These are phyloP conservation scores for Austroboletus rostrupii DNA, from an alignment of 1,284 basidiomycete genomes.

Conservation along the genomic window DNA sequence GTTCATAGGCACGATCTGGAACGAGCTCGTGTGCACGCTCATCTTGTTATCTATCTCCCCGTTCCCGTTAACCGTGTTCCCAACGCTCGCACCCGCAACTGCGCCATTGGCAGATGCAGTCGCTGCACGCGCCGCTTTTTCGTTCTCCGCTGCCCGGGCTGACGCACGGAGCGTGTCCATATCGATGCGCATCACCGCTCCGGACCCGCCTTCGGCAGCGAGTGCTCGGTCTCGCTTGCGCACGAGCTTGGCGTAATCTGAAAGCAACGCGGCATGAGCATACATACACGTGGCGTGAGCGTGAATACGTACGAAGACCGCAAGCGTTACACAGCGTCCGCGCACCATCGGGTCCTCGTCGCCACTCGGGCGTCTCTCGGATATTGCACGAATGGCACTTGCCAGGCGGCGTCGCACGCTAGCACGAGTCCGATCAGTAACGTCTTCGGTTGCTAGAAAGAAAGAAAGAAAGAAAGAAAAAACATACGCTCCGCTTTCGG, in stretches of 20 bases:
- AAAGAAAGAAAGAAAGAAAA: slow-evolving; percentile 8
- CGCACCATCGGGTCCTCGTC: slow-evolving; percentile 75
- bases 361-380: slow-evolving; percentile 80
- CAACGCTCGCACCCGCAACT: background rate
- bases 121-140: slow-evolving; percentile 25
- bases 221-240: slow-evolving; percentile 64
- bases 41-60: slow-evolving; percentile 34
- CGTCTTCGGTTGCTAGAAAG: slow-evolving; percentile 12
- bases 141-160: slow-evolving; percentile 52
- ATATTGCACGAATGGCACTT: slow-evolving; percentile 83
- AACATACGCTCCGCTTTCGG: slow-evolving; percentile 71
- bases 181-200: slow-evolving; percentile 52
- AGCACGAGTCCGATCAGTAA: slow-evolving; percentile 20
- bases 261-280: background rate
- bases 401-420: slow-evolving; percentile 78
- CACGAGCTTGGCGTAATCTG: slow-evolving; percentile 76
- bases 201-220: slow-evolving; percentile 43
- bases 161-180: slow-evolving; percentile 71
- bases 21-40: slow-evolving; percentile 48
- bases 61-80: slow-evolving; percentile 4
- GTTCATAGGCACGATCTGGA: slow-evolving; percentile 38
- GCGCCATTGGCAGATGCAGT: slow-evolving; percentile 11
- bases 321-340: slow-evolving; percentile 79
- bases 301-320: slow-evolving; percentile 62
- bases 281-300: background rate